A percentile compares a stretch with the other conserved stretches of the same genome.
Evolutionary conservation across 768 basidiomycete species (phyloP).

Genomic region (Pisolithus microcarpus): DNA sequence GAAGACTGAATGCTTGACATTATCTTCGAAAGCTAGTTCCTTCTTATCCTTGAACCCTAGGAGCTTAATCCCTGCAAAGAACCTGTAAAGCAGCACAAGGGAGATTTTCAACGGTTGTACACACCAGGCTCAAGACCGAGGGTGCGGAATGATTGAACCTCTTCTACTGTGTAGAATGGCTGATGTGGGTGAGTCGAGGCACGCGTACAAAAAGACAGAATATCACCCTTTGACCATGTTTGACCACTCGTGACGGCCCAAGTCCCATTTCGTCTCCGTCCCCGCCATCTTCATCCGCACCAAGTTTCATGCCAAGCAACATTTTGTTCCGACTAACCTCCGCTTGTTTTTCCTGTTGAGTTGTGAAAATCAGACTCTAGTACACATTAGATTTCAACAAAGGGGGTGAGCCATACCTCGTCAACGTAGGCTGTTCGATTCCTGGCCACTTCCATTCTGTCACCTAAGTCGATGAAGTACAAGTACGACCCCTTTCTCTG

Average conservation of each 20-base stretch:
- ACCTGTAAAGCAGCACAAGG: background rate
- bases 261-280: constrained; percentile 30
- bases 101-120: constrained; percentile 7
- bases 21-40: constrained; percentile 77
- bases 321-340: constrained; percentile 22
- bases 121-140: constrained; percentile 70
- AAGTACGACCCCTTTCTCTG: constrained; percentile 79
- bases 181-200: constrained; percentile 19
- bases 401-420: constrained; percentile 34
- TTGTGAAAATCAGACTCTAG: constrained; percentile 5
- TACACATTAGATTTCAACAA: background rate
- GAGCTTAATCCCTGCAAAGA: constrained; percentile 65
- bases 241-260: constrained; percentile 40
- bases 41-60: constrained; percentile 81
- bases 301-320: constrained; percentile 30
- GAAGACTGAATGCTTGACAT: constrained; percentile 86
- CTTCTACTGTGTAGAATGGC: constrained; percentile 83
- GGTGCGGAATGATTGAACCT: constrained; percentile 75
- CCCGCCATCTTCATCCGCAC: constrained; percentile 24
- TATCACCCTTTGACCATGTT: constrained; percentile 44
- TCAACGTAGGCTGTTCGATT: constrained; percentile 70
- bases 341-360: constrained; percentile 20
- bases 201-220: background rate
- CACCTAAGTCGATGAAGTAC: constrained; percentile 76
- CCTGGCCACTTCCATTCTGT: constrained; percentile 68